These are phyloP conservation scores for Vitis hybrid DNA, from an alignment of 177 flowering plant species.

Conservation along the genomic window DNA sequence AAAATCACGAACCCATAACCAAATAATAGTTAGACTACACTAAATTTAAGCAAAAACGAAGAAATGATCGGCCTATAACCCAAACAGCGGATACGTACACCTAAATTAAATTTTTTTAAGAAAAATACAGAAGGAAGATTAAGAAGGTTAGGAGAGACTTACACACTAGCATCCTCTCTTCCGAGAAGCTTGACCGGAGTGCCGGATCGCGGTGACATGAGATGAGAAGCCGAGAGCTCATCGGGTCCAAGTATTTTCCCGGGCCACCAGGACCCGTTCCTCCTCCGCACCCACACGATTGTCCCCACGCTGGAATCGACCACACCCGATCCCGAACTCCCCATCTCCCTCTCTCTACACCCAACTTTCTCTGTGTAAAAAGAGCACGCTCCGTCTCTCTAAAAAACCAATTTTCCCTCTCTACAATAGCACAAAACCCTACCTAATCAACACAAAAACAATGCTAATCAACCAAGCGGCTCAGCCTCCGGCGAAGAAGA, in stretches of 20 bases:
- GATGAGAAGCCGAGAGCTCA: slow-evolving; percentile 69
- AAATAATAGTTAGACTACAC: no score
- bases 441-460: background rate
- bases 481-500: slow-evolving; percentile 57
- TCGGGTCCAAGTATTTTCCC: slow-evolving; percentile 82
- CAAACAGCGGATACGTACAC: background rate
- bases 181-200: slow-evolving; percentile 99
- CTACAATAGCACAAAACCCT: background rate
- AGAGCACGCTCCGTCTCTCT: slow-evolving; percentile 3
- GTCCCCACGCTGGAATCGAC: slow-evolving; percentile 66
- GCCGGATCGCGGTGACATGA: slow-evolving; percentile 86
- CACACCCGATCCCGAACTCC: slow-evolving; percentile 37
- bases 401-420: background rate
- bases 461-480: background rate
- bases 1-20: no score
- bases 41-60: no score
- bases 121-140: background rate
- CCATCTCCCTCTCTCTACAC: slow-evolving; percentile 30
- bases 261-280: slow-evolving; percentile 99
- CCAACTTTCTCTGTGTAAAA: background rate
- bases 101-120: background rate
- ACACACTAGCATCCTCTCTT: slow-evolving; percentile 98
- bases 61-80: background rate
- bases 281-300: slow-evolving; percentile 93
- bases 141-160: slow-evolving; percentile 28